Evolutionary conservation across 805 yeast genomes (phyloP), one percentile per base, ranked within the genome.

Genomic region (Ogataea chonburiensis): DNA sequence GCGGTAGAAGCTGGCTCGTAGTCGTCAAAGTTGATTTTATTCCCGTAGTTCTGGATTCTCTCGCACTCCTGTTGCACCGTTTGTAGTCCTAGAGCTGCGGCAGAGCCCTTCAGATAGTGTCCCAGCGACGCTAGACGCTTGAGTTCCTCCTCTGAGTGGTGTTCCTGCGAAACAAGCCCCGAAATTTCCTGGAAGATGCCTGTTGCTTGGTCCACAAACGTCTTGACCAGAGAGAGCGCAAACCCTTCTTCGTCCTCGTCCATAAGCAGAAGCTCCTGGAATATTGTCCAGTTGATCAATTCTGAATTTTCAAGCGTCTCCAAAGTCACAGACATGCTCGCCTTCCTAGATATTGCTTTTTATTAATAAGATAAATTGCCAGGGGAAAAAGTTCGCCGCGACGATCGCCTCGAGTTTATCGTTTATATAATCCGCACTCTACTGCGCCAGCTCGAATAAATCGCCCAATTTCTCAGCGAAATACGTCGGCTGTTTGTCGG

Each of bases 191-290:
- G 66, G 52, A 89, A 85, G 0, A 95, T 91, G 13, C 79, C 81
- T 41, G 71, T 70, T 5, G 95, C 96, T 63, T 93, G 98, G 39
- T 86, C 95, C 40, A 83, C 86, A 60, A 86, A 91, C 20, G 94
- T 88, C 42, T 75, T 75, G 37, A 91, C 81, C 39, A 93, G 68
- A 23, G 83, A 73, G 50, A 77, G 69, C 21, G 91, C 81, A 67
- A 93, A 93, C 6, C 87, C 96, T 41, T 89, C 93, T 55, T 85
- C 95, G 53, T 91, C 98, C 55, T 91, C 96, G 61, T 93, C 98
- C 97, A 93, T 89, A 35, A 86, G 80, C 33, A 89, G 74, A 40
- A 93, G 71, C 66, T 93, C 98, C 38, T 81, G 77, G 57, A 93
- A 82, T 18, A 88, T 91, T 27, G 75, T 67, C 96, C 96, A 87